Base-by-base conservation (phyloP, 2,329 filamentous ascomycete genomes). In the Fusarium nematophilum region DNA sequence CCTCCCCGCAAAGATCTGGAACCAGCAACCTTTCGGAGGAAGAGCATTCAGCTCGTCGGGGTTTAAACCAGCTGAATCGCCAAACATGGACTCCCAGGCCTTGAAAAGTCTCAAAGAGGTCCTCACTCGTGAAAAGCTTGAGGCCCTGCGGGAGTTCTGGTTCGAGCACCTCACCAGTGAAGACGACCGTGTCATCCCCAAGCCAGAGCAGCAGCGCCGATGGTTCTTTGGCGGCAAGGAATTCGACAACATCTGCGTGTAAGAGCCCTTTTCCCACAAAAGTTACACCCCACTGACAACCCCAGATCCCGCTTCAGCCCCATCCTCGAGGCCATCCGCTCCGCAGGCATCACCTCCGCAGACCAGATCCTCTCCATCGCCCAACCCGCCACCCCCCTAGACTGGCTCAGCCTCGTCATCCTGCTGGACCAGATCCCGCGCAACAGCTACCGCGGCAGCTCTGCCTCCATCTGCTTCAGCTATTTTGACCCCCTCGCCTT, bases 401-500 rank as follows among this genome's bases (percentile, higher is more conserved):
- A 77, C 59, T 78, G 75, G 72, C 73, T 90, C 3, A 77, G 79
- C 37, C 69, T 89, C 0, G 65, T 86, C 5, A 63, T 90, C 3
- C 76, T 90, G 3, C 78, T 90, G 3, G 87, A 90, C 59, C 87
- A 90, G 66, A 77, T 89, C 34, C 78, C 86, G 0, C 81, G 87
- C 3, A 89, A 90, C 67, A 78, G 84, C 59, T 86, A 83, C 72
- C 84, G 87, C 11, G 80, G 77, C 1, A 73, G 76, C 0, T 72
- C 83, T 18, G 70, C 76, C 0, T 59, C 45, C 2, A 36, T 81
- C 3, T 72, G 82, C 9, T 89, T 87, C 66, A 73, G 54, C 2
- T 78, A 83, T 61, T 88, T 86, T 60, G 86, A 89, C 62, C 79
- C 78, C 6, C 72, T 89, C 3, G 78, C 82, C 0, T 72, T 73